phyloP scores from a whole-genome alignment of 1,284 basidiomycete genomes.

The Irpex sp. region DNA sequence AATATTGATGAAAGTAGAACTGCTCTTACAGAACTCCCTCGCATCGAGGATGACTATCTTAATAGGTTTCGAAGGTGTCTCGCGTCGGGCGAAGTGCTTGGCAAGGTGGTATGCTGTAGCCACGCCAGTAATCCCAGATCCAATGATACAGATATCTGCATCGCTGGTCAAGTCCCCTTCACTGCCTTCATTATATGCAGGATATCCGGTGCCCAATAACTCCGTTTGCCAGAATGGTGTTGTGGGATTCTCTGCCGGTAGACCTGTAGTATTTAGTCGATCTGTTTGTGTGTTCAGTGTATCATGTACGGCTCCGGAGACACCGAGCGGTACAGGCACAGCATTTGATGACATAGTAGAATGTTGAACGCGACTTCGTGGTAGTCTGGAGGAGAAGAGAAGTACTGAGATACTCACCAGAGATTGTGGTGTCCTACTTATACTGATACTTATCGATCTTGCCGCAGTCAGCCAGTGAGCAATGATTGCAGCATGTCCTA shows the following conservation, averaged over 20 bases:
- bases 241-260: neutral
- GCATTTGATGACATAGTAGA: no score
- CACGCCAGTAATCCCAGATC: neutral
- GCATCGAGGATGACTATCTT: neutral
- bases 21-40: neutral
- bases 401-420: no score
- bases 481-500: no score
- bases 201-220: neutral
- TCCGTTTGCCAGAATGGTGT: neutral
- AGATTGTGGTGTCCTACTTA: no score
- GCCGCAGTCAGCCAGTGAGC: no score
- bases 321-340: slow-evolving; percentile 17
- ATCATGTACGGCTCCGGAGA: slow-evolving; percentile 17
- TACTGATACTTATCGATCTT: no score
- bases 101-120: neutral
- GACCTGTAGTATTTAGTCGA: neutral
- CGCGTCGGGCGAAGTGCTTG: neutral
- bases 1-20: neutral
- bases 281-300: slow-evolving; percentile 5
- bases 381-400: no score
- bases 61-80: neutral
- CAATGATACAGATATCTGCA: neutral
- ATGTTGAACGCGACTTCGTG: no score
- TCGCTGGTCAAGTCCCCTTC: neutral
- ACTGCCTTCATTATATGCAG: neutral